Base-by-base conservation (phyloP, 1,139 yeast genomes). In the Suhomyces bokatorum region DNA sequence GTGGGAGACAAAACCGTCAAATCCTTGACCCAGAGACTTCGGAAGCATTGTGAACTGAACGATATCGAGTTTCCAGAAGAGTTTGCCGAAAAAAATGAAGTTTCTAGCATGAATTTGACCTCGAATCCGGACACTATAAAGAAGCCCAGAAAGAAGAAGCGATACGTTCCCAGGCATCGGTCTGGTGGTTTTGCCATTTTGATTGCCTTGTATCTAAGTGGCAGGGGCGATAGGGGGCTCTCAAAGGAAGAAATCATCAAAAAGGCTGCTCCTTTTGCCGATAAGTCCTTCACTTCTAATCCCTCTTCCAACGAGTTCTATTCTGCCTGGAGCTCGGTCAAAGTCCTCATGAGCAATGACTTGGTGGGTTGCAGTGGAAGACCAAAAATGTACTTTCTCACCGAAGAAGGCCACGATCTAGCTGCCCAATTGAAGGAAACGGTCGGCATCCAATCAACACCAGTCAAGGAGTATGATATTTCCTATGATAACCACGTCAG, bases 131-230 rank as follows among this genome's bases (percentile, higher is more conserved):
- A 35, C 3, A 24, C 39, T 11, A 20, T 29, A 7, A 34, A 39
- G 32, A 33, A 59, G 47, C 61, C 58, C 35, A 61, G 64, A 45
- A 70, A 59, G 46, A 69, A 59, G 43, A 69, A 73, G 46, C 69
- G 64, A 35, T 93, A 88, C 60, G 76, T 91, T 0, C 99, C 99
- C 1, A 74, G 76, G 37, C 81, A 81, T 50, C 69, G 95, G 34
- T 81, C 96, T 0, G 97, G 98, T 0, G 95, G 90, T 0, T 93
- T 87, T 66, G 97, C 95, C 0, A 86, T 93, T 6, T 57, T 93
- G 32, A 53, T 90, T 16, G 85, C 86, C 0, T 64, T 93, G 12
- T 70, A 78, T 42, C 70, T 80, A 35, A 63, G 75, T 27, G 93
- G 85, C 55, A 64, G 67, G 9, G 56, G 64, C 1, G 55, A 73